Evolutionary conservation across 2,329 filamentous ascomycete genomes (phyloP).

Genomic region (Fusarium oligoseptatum): DNA sequence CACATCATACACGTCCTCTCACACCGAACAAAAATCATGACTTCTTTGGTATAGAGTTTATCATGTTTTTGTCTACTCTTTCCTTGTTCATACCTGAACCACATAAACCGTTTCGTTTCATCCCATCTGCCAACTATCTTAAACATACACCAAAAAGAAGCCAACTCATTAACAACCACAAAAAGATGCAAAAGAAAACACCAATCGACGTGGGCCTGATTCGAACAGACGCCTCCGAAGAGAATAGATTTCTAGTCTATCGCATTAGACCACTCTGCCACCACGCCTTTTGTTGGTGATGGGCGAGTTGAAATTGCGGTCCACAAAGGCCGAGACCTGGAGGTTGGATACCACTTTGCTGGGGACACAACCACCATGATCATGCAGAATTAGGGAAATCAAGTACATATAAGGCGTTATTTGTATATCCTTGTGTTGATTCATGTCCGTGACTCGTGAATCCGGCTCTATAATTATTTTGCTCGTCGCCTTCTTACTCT

Average conservation of each 20-base stretch:
- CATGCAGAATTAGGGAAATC: not conserved
- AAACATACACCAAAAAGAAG: not conserved
- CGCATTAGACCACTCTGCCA: conserved; percentile 12
- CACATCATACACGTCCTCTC: not conserved
- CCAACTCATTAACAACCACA: not conserved
- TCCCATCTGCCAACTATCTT: not conserved
- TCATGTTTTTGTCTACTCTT: not conserved
- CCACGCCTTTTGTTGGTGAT: not conserved
- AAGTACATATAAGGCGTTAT: not conserved
- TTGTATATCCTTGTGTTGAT: not conserved
- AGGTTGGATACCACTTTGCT: not conserved
- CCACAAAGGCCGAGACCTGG: not conserved
- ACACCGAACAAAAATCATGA: not conserved
- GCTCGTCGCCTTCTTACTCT: not conserved
- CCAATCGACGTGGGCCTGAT: not conserved
- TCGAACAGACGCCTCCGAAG: conserved; percentile 8
- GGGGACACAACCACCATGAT: too few relatives aligned
- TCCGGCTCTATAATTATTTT: too few relatives aligned
- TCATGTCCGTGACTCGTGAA: not conserved
- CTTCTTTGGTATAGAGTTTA: not conserved
- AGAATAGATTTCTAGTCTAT: conserved; percentile 12
- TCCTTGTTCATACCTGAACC: not conserved
- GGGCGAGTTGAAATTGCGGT: not conserved
- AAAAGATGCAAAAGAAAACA: not conserved
- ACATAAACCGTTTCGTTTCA: not conserved